phyloP scores from a whole-genome alignment of 129 eudicot genomes.

The Helichrysum umbraculigerum region DNA sequence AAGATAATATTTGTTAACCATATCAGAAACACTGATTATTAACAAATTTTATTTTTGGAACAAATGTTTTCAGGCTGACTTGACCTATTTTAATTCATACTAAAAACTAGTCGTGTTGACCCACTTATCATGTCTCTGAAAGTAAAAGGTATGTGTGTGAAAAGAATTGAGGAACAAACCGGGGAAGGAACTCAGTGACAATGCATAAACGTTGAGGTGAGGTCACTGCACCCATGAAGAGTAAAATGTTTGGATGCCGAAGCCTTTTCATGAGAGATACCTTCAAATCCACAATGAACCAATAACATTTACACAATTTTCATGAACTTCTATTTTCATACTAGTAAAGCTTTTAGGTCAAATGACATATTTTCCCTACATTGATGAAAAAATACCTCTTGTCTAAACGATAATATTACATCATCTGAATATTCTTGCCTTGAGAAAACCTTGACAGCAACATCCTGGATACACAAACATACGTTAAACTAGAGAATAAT shows the following conservation, averaged over 20 bases:
- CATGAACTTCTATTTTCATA: background rate
- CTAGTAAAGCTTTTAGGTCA: background rate
- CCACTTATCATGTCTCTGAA: background rate
- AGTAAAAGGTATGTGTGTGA: background rate
- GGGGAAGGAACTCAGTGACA: conserved; percentile 97
- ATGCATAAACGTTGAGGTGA: conserved; percentile 94
- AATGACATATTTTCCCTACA: background rate
- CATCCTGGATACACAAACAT: conserved; percentile 69
- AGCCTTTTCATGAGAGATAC: conserved; percentile 95
- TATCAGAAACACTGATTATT: background rate
- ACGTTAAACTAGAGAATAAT: background rate
- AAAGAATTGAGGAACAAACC: conserved; percentile 49
- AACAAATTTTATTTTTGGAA: background rate
- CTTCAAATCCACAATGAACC: conserved; percentile 36
- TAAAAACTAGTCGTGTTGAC: background rate
- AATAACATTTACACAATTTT: conserved; percentile 3
- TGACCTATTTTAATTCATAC: background rate
- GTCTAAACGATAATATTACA: conserved; percentile 73
- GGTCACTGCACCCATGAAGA: conserved; percentile 97
- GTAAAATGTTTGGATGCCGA: conserved; percentile 91
- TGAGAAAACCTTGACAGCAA: conserved; percentile 95
- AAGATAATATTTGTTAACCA: background rate
- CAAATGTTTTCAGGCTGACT: background rate
- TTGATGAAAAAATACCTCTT: conserved; percentile 59
- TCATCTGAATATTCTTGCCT: conserved; percentile 94